Conservation (phyloP, 1,284 basidiomycete species). For the Fomitopsis schrenkii region DNA sequence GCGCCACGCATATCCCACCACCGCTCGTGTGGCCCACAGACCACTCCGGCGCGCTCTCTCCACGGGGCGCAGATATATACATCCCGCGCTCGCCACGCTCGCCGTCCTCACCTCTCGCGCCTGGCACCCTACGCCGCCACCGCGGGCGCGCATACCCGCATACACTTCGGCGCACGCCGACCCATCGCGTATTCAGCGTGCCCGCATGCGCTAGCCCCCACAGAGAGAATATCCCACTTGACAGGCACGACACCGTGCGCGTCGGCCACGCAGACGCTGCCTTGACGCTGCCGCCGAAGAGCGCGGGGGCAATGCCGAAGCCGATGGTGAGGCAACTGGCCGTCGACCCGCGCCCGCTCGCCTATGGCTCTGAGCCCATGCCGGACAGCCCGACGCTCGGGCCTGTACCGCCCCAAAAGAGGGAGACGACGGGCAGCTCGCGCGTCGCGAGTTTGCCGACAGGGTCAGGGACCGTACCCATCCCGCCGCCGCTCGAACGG, state of each 20-base stretch:
- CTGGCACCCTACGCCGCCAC: neutral
- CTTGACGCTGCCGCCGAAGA: neutral
- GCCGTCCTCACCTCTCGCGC: neutral
- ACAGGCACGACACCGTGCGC: neutral
- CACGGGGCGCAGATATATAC: neutral
- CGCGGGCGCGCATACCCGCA: neutral
- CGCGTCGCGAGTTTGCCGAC: neutral
- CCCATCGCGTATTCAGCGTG: constrained; percentile 6
- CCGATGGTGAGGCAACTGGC: neutral
- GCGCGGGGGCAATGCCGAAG: neutral
- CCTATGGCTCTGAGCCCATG: neutral
- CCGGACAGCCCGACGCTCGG: neutral
- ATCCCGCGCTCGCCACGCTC: neutral
- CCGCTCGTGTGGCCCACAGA: neutral
- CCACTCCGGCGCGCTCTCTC: neutral
- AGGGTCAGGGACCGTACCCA: neutral
- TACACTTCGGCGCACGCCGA: neutral
- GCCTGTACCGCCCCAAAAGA: neutral
- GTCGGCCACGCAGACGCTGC: neutral
- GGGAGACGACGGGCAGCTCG: neutral
- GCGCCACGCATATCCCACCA: neutral
- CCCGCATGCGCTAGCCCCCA: neutral
- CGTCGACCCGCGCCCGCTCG: neutral
- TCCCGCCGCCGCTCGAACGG: neutral
- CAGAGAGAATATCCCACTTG: neutral